Base-by-base conservation (phyloP, 192 early-diverging fungal species). In the Coemansia sp. region DNA sequence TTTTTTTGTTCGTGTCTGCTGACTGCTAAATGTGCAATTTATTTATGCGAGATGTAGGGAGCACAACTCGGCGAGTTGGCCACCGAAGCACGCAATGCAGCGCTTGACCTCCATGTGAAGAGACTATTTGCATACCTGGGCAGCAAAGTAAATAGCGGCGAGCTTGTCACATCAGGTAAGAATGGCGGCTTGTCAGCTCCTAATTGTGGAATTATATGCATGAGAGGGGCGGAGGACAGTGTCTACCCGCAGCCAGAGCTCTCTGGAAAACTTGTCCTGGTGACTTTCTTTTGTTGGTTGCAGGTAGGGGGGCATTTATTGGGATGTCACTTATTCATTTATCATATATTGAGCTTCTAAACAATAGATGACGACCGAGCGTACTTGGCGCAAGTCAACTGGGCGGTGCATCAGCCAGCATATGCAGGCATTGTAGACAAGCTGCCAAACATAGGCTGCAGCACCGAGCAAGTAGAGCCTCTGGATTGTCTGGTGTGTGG, bases 101-200 rank as follows among this genome's bases (percentile, higher is more conserved):
- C 81, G 38, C 62, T 79, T 66, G 74, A 74, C 49, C 58, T 69
- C 36, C 81, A 84, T 70, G 76, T 76, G 62, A 71, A 68, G 49
- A 43, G 43, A 20, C 62, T 84, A 71, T 74, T 84, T 43, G 62
- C 41, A 13, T 69, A 68, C 50, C 69, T 84, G 31, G 43, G 64
- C 22, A 38, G 43, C 31, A 39, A 27, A 49, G 63, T 46, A 1
- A 38, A 36, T 58, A 44, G 39, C 47, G 27, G 49, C 11, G 29
- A 34, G 44, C 34, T 27, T 43, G 41, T 38, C 27, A 46, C 71
- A 61, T 62, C 64, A 63, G 69, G 74, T 76, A 76, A 62, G 73
- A 62, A 20, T 9, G 18, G 58, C 5, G 58, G 58, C n/a, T 8
- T 36, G 31, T 33, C 60, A 27, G 27, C 20, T 62, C 7, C 20